These are phyloP conservation scores for Eucalyptus cladocalyx DNA, from an alignment of 345 rosid species.

Conservation along the genomic window DNA sequence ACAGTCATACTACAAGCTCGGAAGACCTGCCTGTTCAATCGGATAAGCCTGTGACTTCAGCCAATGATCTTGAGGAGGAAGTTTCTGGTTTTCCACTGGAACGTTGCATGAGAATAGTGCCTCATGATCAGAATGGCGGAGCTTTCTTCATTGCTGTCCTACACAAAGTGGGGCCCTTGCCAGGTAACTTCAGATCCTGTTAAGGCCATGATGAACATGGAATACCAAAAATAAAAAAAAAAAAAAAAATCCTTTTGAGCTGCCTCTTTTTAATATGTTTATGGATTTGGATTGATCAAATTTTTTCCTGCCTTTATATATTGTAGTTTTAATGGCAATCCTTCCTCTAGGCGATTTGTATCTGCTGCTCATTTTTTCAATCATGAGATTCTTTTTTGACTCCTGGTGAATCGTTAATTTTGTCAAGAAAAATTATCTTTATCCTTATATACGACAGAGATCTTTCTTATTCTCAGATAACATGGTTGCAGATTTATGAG, in stretches of 20 bases:
- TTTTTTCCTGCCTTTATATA: neutral
- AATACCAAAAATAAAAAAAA: neutral
- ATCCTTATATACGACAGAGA: neutral
- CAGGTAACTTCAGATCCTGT: slow-evolving; percentile 27
- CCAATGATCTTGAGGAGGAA: slow-evolving; percentile 36
- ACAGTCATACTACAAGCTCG: slow-evolving; percentile 3
- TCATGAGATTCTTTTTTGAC: neutral
- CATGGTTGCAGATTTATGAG: neutral
- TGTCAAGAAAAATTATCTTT: neutral
- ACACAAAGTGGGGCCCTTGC: slow-evolving; percentile 58
- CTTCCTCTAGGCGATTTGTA: neutral
- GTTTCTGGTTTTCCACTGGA: slow-evolving; percentile 69
- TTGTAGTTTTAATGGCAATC: neutral
- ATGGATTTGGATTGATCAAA: neutral
- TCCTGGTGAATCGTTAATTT: neutral
- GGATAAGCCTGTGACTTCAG: slow-evolving; percentile 6
- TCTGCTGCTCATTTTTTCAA: neutral
- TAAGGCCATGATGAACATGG: neutral
- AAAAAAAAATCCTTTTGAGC: neutral
- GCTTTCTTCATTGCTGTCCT: slow-evolving; percentile 89
- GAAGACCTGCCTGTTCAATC: slow-evolving; percentile 8
- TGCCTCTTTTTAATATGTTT: neutral
- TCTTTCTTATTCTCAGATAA: neutral
- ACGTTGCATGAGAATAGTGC: slow-evolving; percentile 80
- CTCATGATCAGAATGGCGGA: slow-evolving; percentile 96